Evolutionary conservation across 768 basidiomycete genomes (phyloP), one percentile per base, ranked within the genome.

Genomic region (Dentipellis fragilis): DNA sequence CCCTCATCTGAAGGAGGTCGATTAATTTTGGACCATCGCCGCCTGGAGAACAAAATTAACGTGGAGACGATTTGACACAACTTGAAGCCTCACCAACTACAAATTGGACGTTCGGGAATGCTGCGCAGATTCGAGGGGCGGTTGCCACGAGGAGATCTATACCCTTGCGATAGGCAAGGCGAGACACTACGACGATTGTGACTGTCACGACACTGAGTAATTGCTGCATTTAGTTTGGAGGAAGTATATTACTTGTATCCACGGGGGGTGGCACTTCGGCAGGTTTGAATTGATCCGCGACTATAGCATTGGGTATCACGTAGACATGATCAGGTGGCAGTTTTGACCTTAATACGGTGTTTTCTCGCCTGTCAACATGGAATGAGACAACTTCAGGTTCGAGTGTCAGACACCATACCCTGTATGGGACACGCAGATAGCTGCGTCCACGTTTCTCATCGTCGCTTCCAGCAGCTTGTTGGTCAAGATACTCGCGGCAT

Each of bases 21-120:
- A 94, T 87, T 60, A 95, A 78, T 67, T 98, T 97, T 0, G 96
- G 95, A 0, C 96, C 96, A 61, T 93, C 89, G 0, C 96, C 96
- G 1, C 93, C 92, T 92, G 63, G 1, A 7, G 8, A 9, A n/a
- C 42, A 17, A 17, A 16, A 6, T 45, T 0, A 45, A 17, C 14
- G 9, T 0, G 6, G 3, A 6, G 29, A 29, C 29, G 29, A 29
- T 29, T 3, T 29, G 3, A 29, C 3, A 29, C 6, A 29, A 29
- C 29, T 3, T 7, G 21, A 22, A 56, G 12, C 63, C 77, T 21
- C 55, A 87, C 91, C 94, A 34, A 99, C 78, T 46, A 98, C 71
- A 63, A 98, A 96, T 42, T 83, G 81, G 49, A 98, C 91, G 58
- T 93, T 80, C 0, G 92, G 89, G 66, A 91, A 95, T 0, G 79